phyloP scores from a whole-genome alignment of 345 rosid species.

The Arabis hirsuta region DNA sequence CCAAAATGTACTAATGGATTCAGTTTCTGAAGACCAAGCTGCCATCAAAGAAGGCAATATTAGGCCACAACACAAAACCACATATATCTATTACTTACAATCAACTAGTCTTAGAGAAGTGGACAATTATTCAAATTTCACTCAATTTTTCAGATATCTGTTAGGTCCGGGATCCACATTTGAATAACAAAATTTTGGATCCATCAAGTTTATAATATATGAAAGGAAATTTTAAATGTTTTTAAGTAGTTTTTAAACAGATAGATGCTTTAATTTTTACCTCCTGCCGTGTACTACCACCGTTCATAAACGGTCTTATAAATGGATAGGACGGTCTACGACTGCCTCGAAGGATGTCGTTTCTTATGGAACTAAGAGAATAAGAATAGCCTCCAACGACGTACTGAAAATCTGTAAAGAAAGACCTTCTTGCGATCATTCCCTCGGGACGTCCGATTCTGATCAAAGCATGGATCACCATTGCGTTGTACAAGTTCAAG shows the following conservation, averaged over 20 bases:
- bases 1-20: slow-evolving; percentile 90
- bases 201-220: no score
- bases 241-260: no score
- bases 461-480: slow-evolving; percentile 87
- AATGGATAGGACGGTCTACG: slow-evolving; percentile 65
- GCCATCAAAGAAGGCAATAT: slow-evolving; percentile 22
- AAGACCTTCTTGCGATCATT: slow-evolving; percentile 67
- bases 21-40: slow-evolving; percentile 59
- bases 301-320: slow-evolving; percentile 54
- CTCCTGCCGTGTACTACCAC: slow-evolving; percentile 63
- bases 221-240: no score
- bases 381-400: slow-evolving; percentile 77
- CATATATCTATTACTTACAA: not conserved
- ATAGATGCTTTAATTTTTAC: slow-evolving; percentile 40
- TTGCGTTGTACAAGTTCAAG: slow-evolving; percentile 84
- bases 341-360: slow-evolving; percentile 74
- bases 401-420: slow-evolving; percentile 71
- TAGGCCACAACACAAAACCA: not conserved
- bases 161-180: no score
- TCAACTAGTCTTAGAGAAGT: not conserved
- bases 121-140: not conserved
- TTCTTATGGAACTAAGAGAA: slow-evolving; percentile 62
- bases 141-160: no score
- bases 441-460: slow-evolving; percentile 72
- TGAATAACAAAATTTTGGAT: no score